Evolutionary conservation across 176 grass and related monocot species (phyloP), one percentile per base, ranked within the genome.

Genomic region (Musa beccarii): DNA sequence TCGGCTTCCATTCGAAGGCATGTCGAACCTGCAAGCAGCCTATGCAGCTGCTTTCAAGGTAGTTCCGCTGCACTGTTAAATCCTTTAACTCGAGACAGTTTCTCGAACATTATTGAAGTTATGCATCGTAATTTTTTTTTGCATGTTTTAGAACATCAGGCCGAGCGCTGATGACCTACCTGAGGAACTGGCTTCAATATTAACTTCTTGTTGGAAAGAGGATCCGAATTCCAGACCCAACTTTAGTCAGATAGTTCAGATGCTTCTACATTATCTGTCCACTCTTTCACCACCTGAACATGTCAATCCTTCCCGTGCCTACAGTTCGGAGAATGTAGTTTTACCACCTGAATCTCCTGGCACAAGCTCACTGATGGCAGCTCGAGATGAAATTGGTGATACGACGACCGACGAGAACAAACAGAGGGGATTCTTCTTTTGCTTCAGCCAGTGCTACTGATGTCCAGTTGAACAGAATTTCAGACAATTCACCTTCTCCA

Each of bases 1-100:
- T 79, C 87, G 63, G 23, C 87, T 97, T 49, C 93, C 93, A 53
- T 97, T 97, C 12, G 90, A 97, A 85, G 93, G 93, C 68, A 97
- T 97, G 93, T 97, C 93, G 51, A 97, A 97, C 63, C 84, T 97
- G 68, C 93, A 97, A 93, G 93, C 93, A 68, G 93, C 93, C 0
- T 97, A 97, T 69, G 93, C 93, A 83, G 93, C 90, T 72, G 93
- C 93, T 73, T 96, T 97, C 84, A 97, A 97, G 85, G 93, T 92
- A 87, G 83, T 11, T 22, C 22, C 10, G 50, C 70, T 54, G 29
- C 49, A 55, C 12, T 72, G 11, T 79, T 11, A 49, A 24, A 72
- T 15, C 1, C 1, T 52, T 15, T 9, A 66, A 66, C 20, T 43
- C 63, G 12, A 13, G 25, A 11, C 63, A 66, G 23, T 66, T 22